Conservation (phyloP, 2,329 filamentous ascomycete genomes). For the Periglandula ipomoeae region DNA sequence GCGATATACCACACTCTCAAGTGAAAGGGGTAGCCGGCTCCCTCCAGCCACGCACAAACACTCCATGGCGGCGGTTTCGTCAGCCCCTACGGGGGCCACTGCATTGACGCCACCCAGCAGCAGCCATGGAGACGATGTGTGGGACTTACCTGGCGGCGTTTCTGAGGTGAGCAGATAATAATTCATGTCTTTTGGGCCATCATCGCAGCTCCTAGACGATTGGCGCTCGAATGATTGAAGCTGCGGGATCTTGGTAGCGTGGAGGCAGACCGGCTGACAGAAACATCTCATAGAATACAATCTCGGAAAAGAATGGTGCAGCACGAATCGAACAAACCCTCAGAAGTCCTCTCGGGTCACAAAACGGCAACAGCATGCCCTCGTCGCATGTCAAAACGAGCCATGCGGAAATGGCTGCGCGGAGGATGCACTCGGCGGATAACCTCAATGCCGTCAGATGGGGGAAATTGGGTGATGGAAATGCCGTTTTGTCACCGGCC, state of each 20-base stretch:
- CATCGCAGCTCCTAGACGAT: neutral
- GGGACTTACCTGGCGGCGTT: conserved; percentile 28
- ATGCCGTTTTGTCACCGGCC: conserved; percentile 13
- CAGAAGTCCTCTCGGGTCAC: conserved; percentile 11
- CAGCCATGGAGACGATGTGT: conserved; percentile 38
- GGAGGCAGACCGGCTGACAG: conserved; percentile 1
- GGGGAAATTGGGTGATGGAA: conserved; percentile 15
- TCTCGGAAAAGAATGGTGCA: conserved; percentile 8
- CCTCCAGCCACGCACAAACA: conserved; percentile 12
- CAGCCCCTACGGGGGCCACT: conserved; percentile 37
- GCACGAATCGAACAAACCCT: conserved; percentile 9
- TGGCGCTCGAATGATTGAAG: neutral
- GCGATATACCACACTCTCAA: neutral
- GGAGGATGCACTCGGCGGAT: conserved; percentile 28
- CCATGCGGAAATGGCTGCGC: conserved; percentile 19
- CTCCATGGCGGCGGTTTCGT: conserved; percentile 44
- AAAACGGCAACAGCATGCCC: conserved; percentile 18
- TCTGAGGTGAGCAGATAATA: conserved; percentile 27
- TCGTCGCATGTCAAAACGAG: conserved; percentile 12
- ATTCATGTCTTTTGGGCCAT: neutral
- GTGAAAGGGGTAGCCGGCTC: conserved; percentile 19
- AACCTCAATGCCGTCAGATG: conserved; percentile 18
- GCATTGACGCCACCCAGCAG: conserved; percentile 39
- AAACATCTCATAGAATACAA: conserved; percentile 6
- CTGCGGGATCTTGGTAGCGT: neutral